Conservation (phyloP, 164 flowering plant genomes). For the Santalum album region DNA sequence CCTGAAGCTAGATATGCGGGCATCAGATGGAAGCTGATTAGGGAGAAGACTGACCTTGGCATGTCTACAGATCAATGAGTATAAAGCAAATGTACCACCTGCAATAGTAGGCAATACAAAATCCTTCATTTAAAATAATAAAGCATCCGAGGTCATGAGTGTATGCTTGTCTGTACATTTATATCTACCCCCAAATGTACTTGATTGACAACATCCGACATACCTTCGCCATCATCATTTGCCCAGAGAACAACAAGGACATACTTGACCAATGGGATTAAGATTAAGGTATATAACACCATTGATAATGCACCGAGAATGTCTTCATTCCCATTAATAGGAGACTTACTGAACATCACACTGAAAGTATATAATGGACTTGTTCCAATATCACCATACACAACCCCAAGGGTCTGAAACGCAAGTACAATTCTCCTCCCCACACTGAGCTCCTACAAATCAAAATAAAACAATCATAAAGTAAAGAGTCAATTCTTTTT, state of each 20-base stretch:
- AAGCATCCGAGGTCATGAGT: too few species aligned
- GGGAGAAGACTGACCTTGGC: slow-evolving; percentile 99
- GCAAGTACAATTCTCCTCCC: slow-evolving; percentile 64
- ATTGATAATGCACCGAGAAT: slow-evolving; percentile 88
- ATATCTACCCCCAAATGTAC: too few species aligned
- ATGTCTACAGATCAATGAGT: slow-evolving; percentile 92
- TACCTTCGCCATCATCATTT: slow-evolving; percentile 99
- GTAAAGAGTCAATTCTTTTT: too few species aligned
- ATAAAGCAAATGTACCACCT: slow-evolving; percentile 99
- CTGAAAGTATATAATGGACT: slow-evolving; percentile 94
- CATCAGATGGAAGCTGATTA: slow-evolving; percentile 93
- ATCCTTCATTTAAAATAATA: background rate
- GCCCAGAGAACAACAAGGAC: slow-evolving; percentile 91
- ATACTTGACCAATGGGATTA: slow-evolving; percentile 89
- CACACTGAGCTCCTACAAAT: slow-evolving; percentile 61
- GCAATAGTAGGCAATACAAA: slow-evolving; percentile 19
- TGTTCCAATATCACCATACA: slow-evolving; percentile 98
- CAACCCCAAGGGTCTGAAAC: slow-evolving; percentile 90
- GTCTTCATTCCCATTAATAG: slow-evolving; percentile 74
- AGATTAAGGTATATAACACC: slow-evolving; percentile 78
- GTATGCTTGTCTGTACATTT: too few species aligned
- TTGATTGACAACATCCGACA: slow-evolving; percentile 2
- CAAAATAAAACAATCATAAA: background rate
- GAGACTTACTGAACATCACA: slow-evolving; percentile 90
- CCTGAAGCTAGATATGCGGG: slow-evolving; percentile 98